These are phyloP conservation scores for Lathyrus aphaca DNA, from an alignment of 306 rosid genomes.

Conservation along the genomic window DNA sequence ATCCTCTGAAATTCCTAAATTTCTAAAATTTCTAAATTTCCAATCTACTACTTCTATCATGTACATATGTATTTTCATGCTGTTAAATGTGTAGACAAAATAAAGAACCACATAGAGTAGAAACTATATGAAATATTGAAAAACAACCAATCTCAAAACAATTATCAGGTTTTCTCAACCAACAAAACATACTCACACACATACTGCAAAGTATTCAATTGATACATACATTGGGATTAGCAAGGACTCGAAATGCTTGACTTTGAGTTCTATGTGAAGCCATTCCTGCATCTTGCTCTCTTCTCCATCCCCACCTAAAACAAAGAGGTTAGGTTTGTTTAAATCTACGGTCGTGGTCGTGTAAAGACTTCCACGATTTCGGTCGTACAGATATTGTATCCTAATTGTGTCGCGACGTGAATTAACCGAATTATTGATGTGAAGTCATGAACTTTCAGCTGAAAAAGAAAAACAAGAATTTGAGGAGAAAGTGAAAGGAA, in stretches of 20 bases:
- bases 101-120: conserved; percentile 1
- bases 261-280: conserved; percentile 59
- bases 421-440: no score
- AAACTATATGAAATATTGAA: conserved; percentile 7
- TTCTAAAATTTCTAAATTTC: conserved; percentile 35
- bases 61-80: conserved; percentile 6
- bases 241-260: conserved; percentile 65
- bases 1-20: conserved; percentile 25
- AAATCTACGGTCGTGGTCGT: no score
- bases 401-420: no score
- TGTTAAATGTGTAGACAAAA: not conserved
- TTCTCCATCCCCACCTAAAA: conserved; percentile 80
- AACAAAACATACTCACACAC: conserved; percentile 14
- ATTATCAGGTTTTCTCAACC: not conserved
- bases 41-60: conserved; percentile 1
- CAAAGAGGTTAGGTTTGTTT: no score
- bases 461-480: not conserved
- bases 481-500: not conserved
- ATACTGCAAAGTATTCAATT: conserved; percentile 43
- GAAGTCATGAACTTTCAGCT: not conserved
- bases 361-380: no score
- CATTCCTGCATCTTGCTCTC: conserved; percentile 50
- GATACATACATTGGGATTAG: conserved; percentile 74
- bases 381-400: no score
- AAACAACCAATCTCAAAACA: conserved; percentile 17